A percentile compares a stretch with the other conserved stretches of the same genome.
These are phyloP conservation scores for Fraxinus ornus DNA, from an alignment of 305 asterid species.

Conservation along the genomic window DNA sequence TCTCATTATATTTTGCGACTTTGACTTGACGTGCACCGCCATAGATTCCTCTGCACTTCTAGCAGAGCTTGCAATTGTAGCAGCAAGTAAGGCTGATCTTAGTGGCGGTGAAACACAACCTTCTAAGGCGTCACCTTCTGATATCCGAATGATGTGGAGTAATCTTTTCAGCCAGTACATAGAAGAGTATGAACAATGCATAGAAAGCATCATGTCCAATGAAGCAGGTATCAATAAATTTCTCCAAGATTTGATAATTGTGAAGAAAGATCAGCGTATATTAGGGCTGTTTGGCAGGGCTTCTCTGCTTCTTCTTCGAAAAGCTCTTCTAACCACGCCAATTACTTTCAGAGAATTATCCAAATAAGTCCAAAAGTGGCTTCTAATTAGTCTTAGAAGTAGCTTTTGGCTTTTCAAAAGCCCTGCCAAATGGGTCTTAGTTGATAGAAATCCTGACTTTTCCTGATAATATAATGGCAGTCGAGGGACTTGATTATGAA, in stretches of 20 bases:
- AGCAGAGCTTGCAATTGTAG: conserved; percentile 62
- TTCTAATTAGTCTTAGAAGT: neutral
- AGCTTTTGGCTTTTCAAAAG: neutral
- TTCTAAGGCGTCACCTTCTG: conserved; percentile 24
- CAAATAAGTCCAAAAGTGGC: neutral
- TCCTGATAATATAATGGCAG: conserved; percentile 29
- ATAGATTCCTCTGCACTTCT: conserved; percentile 65
- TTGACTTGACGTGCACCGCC: conserved; percentile 64
- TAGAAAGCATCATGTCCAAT: conserved; percentile 45
- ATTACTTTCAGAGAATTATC: neutral
- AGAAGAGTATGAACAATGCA: conserved; percentile 56
- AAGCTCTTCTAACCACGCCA: neutral
- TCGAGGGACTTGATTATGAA: conserved; percentile 42
- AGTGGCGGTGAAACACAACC: conserved; percentile 25
- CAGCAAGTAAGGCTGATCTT: conserved; percentile 34
- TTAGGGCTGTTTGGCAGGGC: neutral
- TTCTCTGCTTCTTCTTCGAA: neutral
- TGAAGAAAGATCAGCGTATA: neutral
- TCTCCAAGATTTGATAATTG: conserved; percentile 26
- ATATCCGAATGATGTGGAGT: conserved; percentile 45
- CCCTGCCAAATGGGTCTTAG: neutral
- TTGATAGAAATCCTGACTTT: conserved; percentile 7
- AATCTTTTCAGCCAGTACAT: conserved; percentile 50
- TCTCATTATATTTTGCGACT: conserved; percentile 51
- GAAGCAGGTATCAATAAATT: conserved; percentile 33